A percentile compares a stretch with the other conserved stretches of the same genome.
Conservation (phyloP, 2,329 filamentous ascomycete species). For the Dactylella cylindrospora region DNA sequence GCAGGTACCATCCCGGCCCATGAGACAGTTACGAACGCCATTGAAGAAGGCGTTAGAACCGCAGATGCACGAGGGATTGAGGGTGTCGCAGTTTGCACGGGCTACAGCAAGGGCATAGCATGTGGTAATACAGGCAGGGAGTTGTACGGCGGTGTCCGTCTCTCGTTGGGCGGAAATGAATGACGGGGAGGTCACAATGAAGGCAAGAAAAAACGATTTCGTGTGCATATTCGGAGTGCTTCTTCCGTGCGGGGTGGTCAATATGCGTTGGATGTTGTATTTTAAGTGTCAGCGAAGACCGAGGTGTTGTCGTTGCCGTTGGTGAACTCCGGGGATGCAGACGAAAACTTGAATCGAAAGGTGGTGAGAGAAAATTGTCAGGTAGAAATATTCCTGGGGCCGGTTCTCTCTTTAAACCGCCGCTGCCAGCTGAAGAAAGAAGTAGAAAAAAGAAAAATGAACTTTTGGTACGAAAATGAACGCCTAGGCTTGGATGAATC, state of each 20-base stretch:
- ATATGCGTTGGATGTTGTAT: neutral
- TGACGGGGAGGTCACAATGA: slow-evolving; percentile 6
- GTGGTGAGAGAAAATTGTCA: neutral
- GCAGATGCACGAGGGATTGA: slow-evolving; percentile 37
- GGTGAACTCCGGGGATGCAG: neutral
- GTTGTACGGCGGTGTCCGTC: slow-evolving; percentile 11
- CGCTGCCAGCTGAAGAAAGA: slow-evolving; percentile 9
- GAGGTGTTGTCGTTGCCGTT: too few relatives aligned
- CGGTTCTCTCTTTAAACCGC: neutral
- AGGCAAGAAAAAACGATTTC: neutral
- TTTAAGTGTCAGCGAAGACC: too few relatives aligned
- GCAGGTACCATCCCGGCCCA: slow-evolving; percentile 24
- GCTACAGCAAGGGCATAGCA: slow-evolving; percentile 31
- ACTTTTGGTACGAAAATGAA: neutral
- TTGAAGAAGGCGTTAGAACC: slow-evolving; percentile 36
- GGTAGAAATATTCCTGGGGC: slow-evolving; percentile 7
- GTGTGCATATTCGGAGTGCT: slow-evolving; percentile 37
- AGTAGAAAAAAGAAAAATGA: slow-evolving; percentile 11
- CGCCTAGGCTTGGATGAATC: too few relatives aligned
- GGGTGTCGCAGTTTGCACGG: slow-evolving; percentile 36
- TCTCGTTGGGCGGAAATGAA: slow-evolving; percentile 12
- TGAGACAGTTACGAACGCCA: slow-evolving; percentile 25
- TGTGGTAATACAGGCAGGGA: slow-evolving; percentile 32
- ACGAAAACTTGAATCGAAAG: neutral
- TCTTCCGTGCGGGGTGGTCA: too few relatives aligned